Base-by-base conservation (phyloP, 2,329 filamentous ascomycete species). In the Thermothelomyces thermophilus region DNA sequence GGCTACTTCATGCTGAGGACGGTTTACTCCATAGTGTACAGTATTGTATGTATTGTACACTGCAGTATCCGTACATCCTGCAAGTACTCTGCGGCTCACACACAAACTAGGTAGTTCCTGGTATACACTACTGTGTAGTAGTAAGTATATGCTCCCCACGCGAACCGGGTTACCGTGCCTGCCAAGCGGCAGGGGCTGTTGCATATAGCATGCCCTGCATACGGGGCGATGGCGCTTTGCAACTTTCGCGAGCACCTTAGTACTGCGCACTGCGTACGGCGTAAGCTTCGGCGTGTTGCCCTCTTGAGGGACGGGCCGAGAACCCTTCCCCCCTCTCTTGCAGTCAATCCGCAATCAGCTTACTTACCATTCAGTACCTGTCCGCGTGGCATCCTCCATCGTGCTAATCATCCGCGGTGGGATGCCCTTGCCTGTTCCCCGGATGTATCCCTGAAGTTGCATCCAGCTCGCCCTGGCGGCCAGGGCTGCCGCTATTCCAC, bases 401-500 rank as follows among this genome's bases (percentile, higher is more conserved):
- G 36, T 36, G 5, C 24, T n/a, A 19, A 13, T 39, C 19, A 13
- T 39, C 19, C 43, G 30, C 14, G 43, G 31, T 36, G 41, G 44
- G 45, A 47, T 26, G 22, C 26, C 26, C 52, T 50, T 44, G 55
- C 47, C 49, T 48, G 31, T 40, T 54, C 46, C 51, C 50, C 50
- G 55, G 44, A 53, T 59, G 54, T 43, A 49, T 33, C 51, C 35
- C 40, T 52, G 37, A 20, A 42, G 58, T 59, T 49, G 53, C 58
- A 60, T 61, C 45, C 50, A 47, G 46, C 42, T 41, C 56, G 52
- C 55, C 46, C 53, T 55, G 20, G 43, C 58, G 56, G 57, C 53
- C 57, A 56, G 52, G 54, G 52, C 46, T 56, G 48, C 57, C 57
- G 53, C 48, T 36, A 33, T 53, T 57, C 55, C 56, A 54, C 55